A percentile compares a stretch with the other conserved stretches of the same genome.
Conservation (phyloP, 2,329 filamentous ascomycete genomes). For the Pseudophaeomoniella oleicola region DNA sequence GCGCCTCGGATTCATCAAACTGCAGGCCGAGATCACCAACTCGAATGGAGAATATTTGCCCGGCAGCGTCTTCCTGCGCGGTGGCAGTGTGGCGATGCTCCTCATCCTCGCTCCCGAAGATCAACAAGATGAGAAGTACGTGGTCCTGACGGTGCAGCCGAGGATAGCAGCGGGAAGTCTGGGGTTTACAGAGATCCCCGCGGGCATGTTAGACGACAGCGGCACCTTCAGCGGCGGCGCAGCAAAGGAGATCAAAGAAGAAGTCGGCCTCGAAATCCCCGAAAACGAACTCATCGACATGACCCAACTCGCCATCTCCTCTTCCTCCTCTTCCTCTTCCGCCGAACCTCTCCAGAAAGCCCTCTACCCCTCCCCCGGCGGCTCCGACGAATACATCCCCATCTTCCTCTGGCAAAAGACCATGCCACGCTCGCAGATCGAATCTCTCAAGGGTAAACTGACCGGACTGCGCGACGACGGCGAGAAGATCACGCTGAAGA, state of each 20-base stretch:
- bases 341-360: constrained; percentile 30
- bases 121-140: constrained; percentile 29
- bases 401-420: constrained; percentile 41
- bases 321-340: constrained; percentile 5
- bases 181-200: constrained; percentile 41
- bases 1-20: constrained; percentile 41
- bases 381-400: constrained; percentile 44
- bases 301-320: constrained; percentile 32
- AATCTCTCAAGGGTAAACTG: constrained; percentile 35
- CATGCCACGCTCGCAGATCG: constrained; percentile 31
- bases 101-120: constrained; percentile 41
- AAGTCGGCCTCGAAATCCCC: constrained; percentile 37
- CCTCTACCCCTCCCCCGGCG: constrained; percentile 40
- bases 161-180: constrained; percentile 41
- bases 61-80: constrained; percentile 42
- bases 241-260: constrained; percentile 42
- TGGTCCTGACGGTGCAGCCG: constrained; percentile 42
- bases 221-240: constrained; percentile 39
- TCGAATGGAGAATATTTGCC: constrained; percentile 35
- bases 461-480: constrained; percentile 40
- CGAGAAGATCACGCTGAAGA: constrained; percentile 44
- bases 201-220: constrained; percentile 44
- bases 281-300: constrained; percentile 38
- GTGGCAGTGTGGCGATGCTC: constrained; percentile 43
- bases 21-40: constrained; percentile 39